Percentiles rank a stretch among this genome's conserved stretches.
Evolutionary conservation across 179 eudicot genomes (phyloP).

Genomic region (Heliamphora pulchella): DNA sequence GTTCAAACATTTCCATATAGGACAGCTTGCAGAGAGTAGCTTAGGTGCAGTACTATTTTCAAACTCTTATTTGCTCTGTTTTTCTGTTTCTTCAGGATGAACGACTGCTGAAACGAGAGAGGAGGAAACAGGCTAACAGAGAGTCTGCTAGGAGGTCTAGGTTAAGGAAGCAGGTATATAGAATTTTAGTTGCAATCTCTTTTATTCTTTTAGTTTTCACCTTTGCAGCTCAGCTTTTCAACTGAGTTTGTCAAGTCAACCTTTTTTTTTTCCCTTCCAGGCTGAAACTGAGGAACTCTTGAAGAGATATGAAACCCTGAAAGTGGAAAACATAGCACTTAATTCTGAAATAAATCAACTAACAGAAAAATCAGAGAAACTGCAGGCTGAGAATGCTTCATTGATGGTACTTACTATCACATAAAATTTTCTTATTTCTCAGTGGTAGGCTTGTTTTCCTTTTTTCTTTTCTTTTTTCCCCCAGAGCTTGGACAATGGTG

Average conservation of each 20-base stretch:
- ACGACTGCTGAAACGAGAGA: constrained; percentile 51
- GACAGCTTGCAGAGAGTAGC: neutral
- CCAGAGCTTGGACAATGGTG: too few relatives aligned
- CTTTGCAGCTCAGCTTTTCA: neutral
- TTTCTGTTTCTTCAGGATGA: constrained; percentile 38
- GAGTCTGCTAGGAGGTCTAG: constrained; percentile 63
- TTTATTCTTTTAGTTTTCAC: neutral
- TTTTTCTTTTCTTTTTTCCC: too few relatives aligned
- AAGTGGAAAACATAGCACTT: constrained; percentile 60
- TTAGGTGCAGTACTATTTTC: neutral
- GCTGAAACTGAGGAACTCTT: constrained; percentile 89
- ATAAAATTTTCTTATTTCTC: too few relatives aligned
- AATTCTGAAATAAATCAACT: constrained; percentile 60
- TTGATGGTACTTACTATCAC: constrained; percentile 37
- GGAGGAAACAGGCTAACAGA: constrained; percentile 58
- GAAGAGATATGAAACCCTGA: constrained; percentile 53
- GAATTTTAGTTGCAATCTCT: neutral
- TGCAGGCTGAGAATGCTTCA: constrained; percentile 56
- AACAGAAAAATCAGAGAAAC: constrained; percentile 53
- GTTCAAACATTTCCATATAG: neutral
- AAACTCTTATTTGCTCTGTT: neutral
- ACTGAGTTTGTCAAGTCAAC: neutral
- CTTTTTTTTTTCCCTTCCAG: constrained; percentile 25
- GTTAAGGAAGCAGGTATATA: constrained; percentile 51
- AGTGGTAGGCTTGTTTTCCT: too few relatives aligned